Percentiles rank a stretch among this genome's conserved stretches.
Conservation (phyloP, 495 filamentous ascomycete genomes). For the Hypoxylon lienhwacheense region DNA sequence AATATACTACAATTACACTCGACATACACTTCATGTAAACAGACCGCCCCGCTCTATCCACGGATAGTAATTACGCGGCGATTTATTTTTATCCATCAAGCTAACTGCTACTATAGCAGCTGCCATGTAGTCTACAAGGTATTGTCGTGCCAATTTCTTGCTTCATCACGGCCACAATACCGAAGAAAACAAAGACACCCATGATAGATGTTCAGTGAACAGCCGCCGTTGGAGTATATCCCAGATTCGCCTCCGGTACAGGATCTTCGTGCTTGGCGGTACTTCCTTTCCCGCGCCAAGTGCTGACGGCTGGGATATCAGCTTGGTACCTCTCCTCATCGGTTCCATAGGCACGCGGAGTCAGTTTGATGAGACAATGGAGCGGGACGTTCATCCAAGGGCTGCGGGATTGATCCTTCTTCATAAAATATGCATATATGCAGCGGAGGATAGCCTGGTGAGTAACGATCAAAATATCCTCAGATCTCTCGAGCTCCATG, state of each 20-base stretch:
- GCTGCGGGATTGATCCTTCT: constrained; percentile 83
- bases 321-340: constrained; percentile 83
- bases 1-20: constrained; percentile 12
- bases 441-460: constrained; percentile 96
- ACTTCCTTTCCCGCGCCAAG: constrained; percentile 88
- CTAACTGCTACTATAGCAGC: constrained; percentile 14
- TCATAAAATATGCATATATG: constrained; percentile 99
- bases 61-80: constrained; percentile 26
- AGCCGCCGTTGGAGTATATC: constrained; percentile 15
- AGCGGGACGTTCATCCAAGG: constrained; percentile 95
- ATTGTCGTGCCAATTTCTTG: constrained; percentile 1
- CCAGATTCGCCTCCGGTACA: constrained; percentile 39
- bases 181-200: not conserved
- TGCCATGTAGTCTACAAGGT: constrained; percentile 15
- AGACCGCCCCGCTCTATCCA: constrained; percentile 25
- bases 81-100: constrained; percentile 31
- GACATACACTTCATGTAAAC: constrained; percentile 17
- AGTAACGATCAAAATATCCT: constrained; percentile 97
- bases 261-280: constrained; percentile 72
- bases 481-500: constrained; percentile 95
- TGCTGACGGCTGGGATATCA: constrained; percentile 91
- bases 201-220: constrained; percentile 6
- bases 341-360: constrained; percentile 90
- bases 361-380: constrained; percentile 94
- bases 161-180: constrained; percentile 9